These are phyloP conservation scores for Gymnopilus junonius DNA, from an alignment of 768 basidiomycete genomes.

Conservation along the genomic window DNA sequence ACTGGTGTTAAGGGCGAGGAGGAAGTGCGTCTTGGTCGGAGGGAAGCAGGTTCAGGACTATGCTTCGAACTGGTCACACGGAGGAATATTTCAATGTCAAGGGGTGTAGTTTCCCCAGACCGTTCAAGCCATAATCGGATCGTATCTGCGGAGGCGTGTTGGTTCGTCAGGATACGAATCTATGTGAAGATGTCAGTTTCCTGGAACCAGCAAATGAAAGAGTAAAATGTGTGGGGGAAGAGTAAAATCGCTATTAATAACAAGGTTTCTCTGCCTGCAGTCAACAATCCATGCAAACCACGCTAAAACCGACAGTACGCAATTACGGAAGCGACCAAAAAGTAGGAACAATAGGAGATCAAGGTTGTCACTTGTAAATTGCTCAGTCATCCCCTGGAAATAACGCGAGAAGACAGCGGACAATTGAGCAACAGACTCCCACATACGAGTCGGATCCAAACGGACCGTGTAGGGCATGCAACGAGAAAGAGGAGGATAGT, in stretches of 20 bases:
- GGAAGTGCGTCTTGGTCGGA: constrained; percentile 33
- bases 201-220: constrained; percentile 8
- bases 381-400: background rate
- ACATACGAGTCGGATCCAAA: constrained; percentile 11
- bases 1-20: constrained; percentile 31
- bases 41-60: constrained; percentile 23
- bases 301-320: constrained; percentile 1
- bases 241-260: constrained; percentile 12
- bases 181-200: constrained; percentile 30
- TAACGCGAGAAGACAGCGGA: constrained; percentile 7
- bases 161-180: constrained; percentile 78
- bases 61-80: constrained; percentile 46
- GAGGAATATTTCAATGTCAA: constrained; percentile 83
- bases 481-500: constrained; percentile 11
- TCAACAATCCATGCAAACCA: background rate
- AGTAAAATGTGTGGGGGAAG: background rate
- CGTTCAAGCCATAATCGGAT: constrained; percentile 85
- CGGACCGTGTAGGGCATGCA: constrained; percentile 14
- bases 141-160: constrained; percentile 73
- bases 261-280: background rate
- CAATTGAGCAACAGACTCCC: constrained; percentile 12
- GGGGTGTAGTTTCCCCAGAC: constrained; percentile 67
- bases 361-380: background rate
- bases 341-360: constrained; percentile 5
- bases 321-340: constrained; percentile 4